Evolutionary conservation across 1,284 basidiomycete species (phyloP), one percentile per base, ranked within the genome.

Genomic region (Puccinia polysora): DNA sequence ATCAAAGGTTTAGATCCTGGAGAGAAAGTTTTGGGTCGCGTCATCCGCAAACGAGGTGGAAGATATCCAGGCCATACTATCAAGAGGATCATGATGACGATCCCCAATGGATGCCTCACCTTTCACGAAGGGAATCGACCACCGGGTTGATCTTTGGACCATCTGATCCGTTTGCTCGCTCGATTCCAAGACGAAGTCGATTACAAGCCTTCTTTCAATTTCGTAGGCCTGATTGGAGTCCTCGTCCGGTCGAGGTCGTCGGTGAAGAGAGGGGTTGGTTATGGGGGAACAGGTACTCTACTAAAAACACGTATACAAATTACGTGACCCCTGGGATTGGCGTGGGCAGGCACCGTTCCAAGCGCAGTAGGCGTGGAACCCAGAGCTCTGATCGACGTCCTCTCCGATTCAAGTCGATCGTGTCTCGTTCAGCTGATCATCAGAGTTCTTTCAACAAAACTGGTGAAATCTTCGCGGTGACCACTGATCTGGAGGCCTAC

Each of bases 181-280:
- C 58, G 18, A 43, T 55, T 8, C 58, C 47, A 30, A 59, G 68
- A 20, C 47, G 45, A 38, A 63, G 38, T 45, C 58, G 38, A 8
- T 14, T 71, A 7, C 59, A 55, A 47, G 30, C 23, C 10, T 71
- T 38, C n/a, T 59, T 70, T 18, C 40, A 47, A 18, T 53, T 50
- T 43, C 38, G 58, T 18, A 40, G 45, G 15, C 0, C 50, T 32
- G 4, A 23, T 20, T 4, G 45, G 18, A 1, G 47, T n/a, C n/a
- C n/a, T n/a, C n/a, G 47, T 12, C 45, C 56, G 12, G 50, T 70
- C 23, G 68, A 70, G 49, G 25, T 59, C 4, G 32, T 70, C 18
- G 68, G 50, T 36, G 47, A 70, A 15, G 68, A 70, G 53, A 30
- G 56, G 14, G 58, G 68, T 6, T 70, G 56, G 58, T n/a, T 38